Conservation (phyloP, 176 grass and related monocot species). For the Avena sativa region DNA sequence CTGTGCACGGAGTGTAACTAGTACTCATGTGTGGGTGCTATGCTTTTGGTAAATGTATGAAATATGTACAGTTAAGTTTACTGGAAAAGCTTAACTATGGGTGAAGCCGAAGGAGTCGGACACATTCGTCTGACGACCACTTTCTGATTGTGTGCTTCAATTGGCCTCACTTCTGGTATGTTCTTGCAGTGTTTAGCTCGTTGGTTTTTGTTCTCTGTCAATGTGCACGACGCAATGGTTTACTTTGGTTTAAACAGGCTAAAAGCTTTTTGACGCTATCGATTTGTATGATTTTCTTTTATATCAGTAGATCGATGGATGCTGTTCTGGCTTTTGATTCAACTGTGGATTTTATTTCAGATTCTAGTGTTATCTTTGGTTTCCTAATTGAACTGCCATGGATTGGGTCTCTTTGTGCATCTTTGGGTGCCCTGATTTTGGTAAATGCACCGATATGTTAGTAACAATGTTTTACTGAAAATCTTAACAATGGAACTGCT, state of each 20-base stretch:
- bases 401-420: not conserved
- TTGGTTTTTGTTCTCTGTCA: not conserved
- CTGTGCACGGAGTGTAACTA: too few species aligned
- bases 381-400: not conserved
- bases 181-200: slow-evolving; percentile 1
- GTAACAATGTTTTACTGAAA: not conserved
- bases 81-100: too few species aligned
- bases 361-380: not conserved
- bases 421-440: not conserved
- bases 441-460: not conserved
- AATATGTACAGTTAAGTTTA: too few species aligned
- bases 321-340: not conserved
- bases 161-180: not conserved
- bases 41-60: too few species aligned
- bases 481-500: not conserved
- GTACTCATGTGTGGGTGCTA: too few species aligned
- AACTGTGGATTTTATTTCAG: not conserved
- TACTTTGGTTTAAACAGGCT: not conserved
- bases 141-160: not conserved
- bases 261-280: not conserved
- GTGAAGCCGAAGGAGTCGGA: too few species aligned
- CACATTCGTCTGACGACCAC: not conserved
- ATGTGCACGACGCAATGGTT: not conserved
- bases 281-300: not conserved
- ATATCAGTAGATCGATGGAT: not conserved